These are phyloP conservation scores for Comarum palustre DNA, from an alignment of 306 rosid genomes.

Conservation along the genomic window DNA sequence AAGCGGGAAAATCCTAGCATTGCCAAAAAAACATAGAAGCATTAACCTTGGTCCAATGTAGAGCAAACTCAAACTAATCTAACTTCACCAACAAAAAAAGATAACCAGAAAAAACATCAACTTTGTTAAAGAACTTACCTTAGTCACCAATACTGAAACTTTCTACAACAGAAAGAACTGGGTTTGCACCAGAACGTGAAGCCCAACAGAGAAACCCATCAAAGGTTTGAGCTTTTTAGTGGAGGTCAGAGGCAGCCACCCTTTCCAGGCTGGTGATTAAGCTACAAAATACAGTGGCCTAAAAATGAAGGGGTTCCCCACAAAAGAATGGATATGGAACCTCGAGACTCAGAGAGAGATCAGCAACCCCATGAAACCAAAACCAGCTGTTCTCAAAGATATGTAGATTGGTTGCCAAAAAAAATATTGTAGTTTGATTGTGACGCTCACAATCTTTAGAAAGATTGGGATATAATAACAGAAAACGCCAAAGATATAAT, in stretches of 20 bases:
- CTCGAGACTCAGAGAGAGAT: constrained; percentile 13
- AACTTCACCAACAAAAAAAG: constrained; percentile 13
- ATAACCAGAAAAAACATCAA: neutral
- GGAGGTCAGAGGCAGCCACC: constrained; percentile 23
- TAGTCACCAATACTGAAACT: constrained; percentile 10
- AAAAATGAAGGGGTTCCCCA: constrained; percentile 39
- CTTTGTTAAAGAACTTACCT: constrained; percentile 29
- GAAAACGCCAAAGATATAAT: constrained; percentile 25
- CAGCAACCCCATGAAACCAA: constrained; percentile 18
- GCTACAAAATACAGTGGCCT: constrained; percentile 38
- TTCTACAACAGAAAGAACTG: constrained; percentile 23
- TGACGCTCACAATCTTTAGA: constrained; percentile 23
- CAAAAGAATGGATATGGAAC: constrained; percentile 14
- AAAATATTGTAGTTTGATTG: constrained; percentile 18
- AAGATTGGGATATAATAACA: constrained; percentile 14
- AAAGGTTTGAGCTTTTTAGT: constrained; percentile 26
- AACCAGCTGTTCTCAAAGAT: constrained; percentile 33
- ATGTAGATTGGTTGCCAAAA: too few species aligned
- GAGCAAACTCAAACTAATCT: constrained; percentile 7
- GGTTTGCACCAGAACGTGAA: constrained; percentile 21
- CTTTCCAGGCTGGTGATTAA: constrained; percentile 60
- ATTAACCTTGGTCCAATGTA: constrained; percentile 21
- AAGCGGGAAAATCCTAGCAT: constrained; percentile 2
- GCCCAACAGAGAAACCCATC: constrained; percentile 27
- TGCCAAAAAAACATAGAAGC: neutral